These are phyloP conservation scores for Ceratorhiza oryzae-sativae DNA, from an alignment of 1,284 basidiomycete species.

Conservation along the genomic window DNA sequence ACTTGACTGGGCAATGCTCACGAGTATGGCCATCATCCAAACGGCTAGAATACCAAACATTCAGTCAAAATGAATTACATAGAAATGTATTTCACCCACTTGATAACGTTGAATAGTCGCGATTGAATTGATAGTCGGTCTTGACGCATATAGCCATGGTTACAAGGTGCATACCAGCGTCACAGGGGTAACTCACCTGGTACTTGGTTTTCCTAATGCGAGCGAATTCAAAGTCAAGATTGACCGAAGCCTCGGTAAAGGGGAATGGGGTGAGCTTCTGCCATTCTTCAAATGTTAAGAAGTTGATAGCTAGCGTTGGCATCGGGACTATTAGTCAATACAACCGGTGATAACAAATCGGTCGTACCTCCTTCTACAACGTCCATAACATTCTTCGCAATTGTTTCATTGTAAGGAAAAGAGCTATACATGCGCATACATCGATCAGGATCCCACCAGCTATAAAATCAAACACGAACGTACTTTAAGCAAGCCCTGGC, in stretches of 20 bases:
- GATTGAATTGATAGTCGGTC: constrained; percentile 71
- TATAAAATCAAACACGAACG: not conserved
- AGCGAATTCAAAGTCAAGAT: constrained; percentile 60
- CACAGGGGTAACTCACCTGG: constrained; percentile 47
- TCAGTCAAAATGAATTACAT: not conserved
- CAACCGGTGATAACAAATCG: not conserved
- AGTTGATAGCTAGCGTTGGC: constrained; percentile 60
- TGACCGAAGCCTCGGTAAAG: constrained; percentile 65
- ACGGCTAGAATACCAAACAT: not conserved
- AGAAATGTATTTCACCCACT: not conserved
- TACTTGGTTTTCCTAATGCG: constrained; percentile 60
- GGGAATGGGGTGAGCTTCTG: constrained; percentile 66
- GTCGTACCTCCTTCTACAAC: constrained; percentile 36
- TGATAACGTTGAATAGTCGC: constrained; percentile 62
- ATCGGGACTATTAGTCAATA: not conserved
- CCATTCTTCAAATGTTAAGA: constrained; percentile 70
- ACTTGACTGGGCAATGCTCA: not conserved
- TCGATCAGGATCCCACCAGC: not conserved
- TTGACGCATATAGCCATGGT: constrained; percentile 44
- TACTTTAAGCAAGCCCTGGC: constrained; percentile 60
- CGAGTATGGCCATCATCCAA: not conserved
- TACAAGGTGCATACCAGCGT: not conserved
- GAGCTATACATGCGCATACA: constrained; percentile 51
- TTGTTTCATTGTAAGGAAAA: constrained; percentile 69
- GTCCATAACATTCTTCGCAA: constrained; percentile 61